Conservation (phyloP, 257 asterid genomes). For the Solanum gracilifrons region DNA sequence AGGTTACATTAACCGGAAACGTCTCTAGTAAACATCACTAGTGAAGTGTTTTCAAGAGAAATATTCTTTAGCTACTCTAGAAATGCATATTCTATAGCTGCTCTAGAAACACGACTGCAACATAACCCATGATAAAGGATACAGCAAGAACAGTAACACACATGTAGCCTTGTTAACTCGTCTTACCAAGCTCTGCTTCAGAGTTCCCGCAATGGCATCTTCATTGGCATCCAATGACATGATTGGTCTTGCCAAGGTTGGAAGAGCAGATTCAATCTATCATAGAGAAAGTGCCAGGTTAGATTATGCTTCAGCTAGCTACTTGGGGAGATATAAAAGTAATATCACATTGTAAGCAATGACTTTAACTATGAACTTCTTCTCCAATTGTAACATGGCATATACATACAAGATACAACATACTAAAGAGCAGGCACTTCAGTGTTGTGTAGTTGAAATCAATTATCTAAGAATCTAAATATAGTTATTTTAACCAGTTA, state of each 20-base stretch:
- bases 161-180: not conserved
- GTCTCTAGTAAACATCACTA: not conserved
- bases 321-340: not conserved
- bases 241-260: slow-evolving; percentile 86
- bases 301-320: not conserved
- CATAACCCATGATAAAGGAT: not conserved
- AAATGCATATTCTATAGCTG: not conserved
- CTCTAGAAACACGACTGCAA: not conserved
- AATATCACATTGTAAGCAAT: not conserved
- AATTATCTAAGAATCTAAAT: not conserved
- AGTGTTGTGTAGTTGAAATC: not conserved
- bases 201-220: slow-evolving; percentile 84
- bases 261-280: slow-evolving; percentile 92
- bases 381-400: not conserved
- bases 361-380: not conserved
- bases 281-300: slow-evolving; percentile 18
- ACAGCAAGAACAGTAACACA: not conserved
- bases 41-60: not conserved
- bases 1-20: not conserved
- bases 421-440: not conserved
- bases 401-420: not conserved
- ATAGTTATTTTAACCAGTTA: not conserved
- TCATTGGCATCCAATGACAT: slow-evolving; percentile 91
- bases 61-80: not conserved
- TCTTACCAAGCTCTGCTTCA: slow-evolving; percentile 90